These are phyloP conservation scores for Leccinum imitatum DNA, from an alignment of 768 basidiomycete genomes.

Conservation along the genomic window DNA sequence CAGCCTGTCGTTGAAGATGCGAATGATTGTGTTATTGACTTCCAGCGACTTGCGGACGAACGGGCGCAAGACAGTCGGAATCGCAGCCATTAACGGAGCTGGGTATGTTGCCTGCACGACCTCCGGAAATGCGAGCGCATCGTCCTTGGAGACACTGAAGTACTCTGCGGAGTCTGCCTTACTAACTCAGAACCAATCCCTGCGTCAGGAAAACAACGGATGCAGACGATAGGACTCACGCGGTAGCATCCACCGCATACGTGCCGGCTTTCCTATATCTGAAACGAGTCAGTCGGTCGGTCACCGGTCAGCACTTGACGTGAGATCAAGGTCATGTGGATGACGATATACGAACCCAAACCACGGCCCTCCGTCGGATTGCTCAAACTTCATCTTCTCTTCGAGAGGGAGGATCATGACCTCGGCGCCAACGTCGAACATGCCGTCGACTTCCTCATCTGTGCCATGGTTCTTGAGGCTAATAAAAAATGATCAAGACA, in stretches of 20 bases:
- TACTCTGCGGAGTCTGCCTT: not conserved
- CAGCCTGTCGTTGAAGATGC: not conserved
- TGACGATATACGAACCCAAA: not conserved
- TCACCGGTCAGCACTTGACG: not conserved
- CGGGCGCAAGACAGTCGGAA: not conserved
- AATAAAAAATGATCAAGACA: not conserved
- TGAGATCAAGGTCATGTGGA: not conserved
- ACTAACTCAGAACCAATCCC: not conserved
- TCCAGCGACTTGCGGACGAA: not conserved
- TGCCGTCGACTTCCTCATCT: not conserved
- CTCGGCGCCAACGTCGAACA: not conserved
- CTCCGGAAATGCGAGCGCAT: not conserved
- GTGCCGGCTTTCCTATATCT: not conserved
- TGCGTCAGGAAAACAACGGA: not conserved
- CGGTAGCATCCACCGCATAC: not conserved
- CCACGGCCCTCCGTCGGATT: not conserved
- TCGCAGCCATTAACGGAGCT: not conserved
- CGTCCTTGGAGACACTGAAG: not conserved
- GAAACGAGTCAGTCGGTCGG: not conserved
- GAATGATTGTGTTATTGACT: not conserved
- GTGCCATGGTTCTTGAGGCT: not conserved
- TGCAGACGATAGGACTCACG: not conserved
- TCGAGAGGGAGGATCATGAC: not conserved
- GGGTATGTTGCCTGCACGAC: not conserved
- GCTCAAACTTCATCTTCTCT: not conserved